A percentile compares a stretch with the other conserved stretches of the same genome.
Evolutionary conservation across 2,329 filamentous ascomycete genomes (phyloP).

Genomic region (Alternaria brassicicola): DNA sequence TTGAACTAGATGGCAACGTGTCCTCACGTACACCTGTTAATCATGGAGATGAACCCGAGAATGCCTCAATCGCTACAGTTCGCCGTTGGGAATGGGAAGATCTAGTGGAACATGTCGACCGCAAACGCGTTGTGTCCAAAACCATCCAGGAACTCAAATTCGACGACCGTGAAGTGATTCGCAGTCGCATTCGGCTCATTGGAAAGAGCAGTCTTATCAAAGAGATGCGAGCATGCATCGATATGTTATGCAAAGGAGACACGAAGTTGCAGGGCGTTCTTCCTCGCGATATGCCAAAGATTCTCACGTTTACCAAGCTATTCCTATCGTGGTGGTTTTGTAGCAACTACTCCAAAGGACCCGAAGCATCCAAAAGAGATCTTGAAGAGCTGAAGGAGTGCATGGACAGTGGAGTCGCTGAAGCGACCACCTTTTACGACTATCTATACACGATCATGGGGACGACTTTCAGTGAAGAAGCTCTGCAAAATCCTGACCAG

Average conservation of each 20-base stretch:
- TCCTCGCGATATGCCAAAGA: constrained; percentile 32
- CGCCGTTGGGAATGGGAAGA: constrained; percentile 43
- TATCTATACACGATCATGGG: constrained; percentile 30
- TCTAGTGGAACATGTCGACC: constrained; percentile 49
- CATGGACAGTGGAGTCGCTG: constrained; percentile 18
- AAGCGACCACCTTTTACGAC: constrained; percentile 31
- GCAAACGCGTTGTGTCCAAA: constrained; percentile 54
- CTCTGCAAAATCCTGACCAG: constrained; percentile 23
- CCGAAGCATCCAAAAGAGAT: constrained; percentile 7
- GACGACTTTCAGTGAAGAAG: constrained; percentile 34
- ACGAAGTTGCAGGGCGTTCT: constrained; percentile 35
- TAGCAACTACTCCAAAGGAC: constrained; percentile 23
- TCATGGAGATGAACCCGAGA: constrained; percentile 28
- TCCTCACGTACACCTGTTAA: neutral
- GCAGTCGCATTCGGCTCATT: constrained; percentile 26
- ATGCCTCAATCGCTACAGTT: constrained; percentile 35
- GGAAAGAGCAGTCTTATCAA: constrained; percentile 25
- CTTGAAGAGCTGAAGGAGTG: constrained; percentile 26
- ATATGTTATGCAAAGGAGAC: constrained; percentile 28
- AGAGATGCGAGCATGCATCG: constrained; percentile 34
- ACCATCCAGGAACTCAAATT: constrained; percentile 44
- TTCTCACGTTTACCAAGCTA: constrained; percentile 33
- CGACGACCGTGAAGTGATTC: constrained; percentile 28
- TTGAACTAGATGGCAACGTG: neutral
- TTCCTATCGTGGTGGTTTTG: constrained; percentile 47